phyloP scores from a whole-genome alignment of 176 grass and related monocot genomes.

The Thinopyrum elongatum region DNA sequence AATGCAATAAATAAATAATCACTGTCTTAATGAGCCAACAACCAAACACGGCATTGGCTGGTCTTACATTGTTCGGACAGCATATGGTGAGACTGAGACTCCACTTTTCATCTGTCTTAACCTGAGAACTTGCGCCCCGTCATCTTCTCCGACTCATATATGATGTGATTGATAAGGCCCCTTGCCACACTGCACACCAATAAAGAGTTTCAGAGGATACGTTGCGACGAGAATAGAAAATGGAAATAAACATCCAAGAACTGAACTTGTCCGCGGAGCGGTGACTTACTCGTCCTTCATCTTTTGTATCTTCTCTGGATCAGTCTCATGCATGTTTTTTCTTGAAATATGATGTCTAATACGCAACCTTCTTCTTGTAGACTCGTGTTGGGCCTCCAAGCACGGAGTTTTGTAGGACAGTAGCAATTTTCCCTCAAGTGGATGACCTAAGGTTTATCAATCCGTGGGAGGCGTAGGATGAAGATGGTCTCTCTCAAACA shows the following conservation, averaged over 20 bases:
- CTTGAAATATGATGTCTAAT: constrained; percentile 39
- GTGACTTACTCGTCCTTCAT: constrained; percentile 84
- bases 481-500: no score
- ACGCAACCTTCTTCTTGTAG: no score
- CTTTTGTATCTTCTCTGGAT: constrained; percentile 89
- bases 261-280: not conserved
- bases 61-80: constrained; percentile 21
- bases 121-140: constrained; percentile 69
- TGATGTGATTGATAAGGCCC: constrained; percentile 89
- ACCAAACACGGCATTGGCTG: not conserved
- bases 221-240: not conserved
- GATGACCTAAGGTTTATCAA: no score
- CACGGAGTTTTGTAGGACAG: no score
- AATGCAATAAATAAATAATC: not conserved
- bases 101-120: constrained; percentile 19
- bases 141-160: constrained; percentile 83
- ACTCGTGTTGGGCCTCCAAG: no score
- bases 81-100: not conserved
- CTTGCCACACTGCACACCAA: constrained; percentile 67
- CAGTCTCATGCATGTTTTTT: constrained; percentile 86
- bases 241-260: not conserved
- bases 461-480: no score
- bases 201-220: constrained; percentile 29
- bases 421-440: no score
- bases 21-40: no score